These are phyloP conservation scores for Hibiscus mutabilis DNA, from an alignment of 345 rosid species.

Conservation along the genomic window DNA sequence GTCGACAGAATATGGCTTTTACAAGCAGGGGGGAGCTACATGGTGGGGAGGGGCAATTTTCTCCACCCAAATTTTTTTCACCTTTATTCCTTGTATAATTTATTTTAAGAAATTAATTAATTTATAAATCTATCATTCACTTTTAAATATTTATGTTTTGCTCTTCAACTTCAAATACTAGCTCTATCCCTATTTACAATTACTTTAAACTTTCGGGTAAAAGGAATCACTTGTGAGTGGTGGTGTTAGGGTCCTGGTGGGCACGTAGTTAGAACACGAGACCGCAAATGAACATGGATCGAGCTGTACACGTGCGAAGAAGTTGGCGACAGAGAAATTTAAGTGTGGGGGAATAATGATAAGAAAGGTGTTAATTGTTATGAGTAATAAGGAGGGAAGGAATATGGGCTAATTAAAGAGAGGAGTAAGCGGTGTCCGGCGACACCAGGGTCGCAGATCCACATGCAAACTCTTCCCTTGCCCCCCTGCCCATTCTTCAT, in stretches of 20 bases:
- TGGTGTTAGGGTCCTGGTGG: conserved; percentile 2
- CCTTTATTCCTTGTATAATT: too few relatives aligned
- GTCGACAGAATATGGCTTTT: not conserved
- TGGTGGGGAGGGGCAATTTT: too few relatives aligned
- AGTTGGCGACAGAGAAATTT: conserved; percentile 3
- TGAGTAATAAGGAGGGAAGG: conserved; percentile 13
- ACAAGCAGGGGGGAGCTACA: too few relatives aligned
- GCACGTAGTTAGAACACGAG: not conserved
- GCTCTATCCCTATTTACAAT: too few relatives aligned
- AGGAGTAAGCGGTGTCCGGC: conserved; percentile 24
- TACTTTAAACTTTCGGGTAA: too few relatives aligned
- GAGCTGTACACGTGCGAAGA: conserved; percentile 61
- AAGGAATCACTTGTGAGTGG: too few relatives aligned
- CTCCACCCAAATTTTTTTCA: too few relatives aligned
- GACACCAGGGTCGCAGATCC: conserved; percentile 36
- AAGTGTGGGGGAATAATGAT: not conserved
- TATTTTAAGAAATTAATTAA: too few relatives aligned
- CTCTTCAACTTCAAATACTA: too few relatives aligned
- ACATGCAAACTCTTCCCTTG: conserved; percentile 22
- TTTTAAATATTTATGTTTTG: too few relatives aligned
- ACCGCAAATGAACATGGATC: conserved; percentile 23
- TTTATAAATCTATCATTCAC: too few relatives aligned
- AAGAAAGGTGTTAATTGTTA: conserved; percentile 1
- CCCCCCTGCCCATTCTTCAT: not conserved
- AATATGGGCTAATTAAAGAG: conserved; percentile 15